Base-by-base conservation (phyloP, 2,329 filamentous ascomycete genomes). In the Cladosporium oxysporum region DNA sequence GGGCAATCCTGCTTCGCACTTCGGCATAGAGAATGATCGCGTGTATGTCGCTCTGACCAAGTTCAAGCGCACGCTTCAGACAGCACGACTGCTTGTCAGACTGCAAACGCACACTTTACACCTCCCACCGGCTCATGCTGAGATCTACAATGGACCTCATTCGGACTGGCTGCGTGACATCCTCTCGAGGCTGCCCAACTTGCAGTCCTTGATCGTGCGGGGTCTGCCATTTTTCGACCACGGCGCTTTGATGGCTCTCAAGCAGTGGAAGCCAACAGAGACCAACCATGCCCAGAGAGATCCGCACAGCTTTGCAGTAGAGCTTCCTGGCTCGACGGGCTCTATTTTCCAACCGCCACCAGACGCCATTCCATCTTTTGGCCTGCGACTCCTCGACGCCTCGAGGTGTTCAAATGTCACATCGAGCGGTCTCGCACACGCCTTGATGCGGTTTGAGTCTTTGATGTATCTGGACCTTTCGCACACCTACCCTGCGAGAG, bases 1-100 rank as follows among this genome's bases (percentile, higher is more conserved):
- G 87, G 86, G 86, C 18, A 84, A 85, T 71, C 87, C 87, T 23
- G 85, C 86, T 0, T 87, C 85, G 10, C 86, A 88, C 74, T 88
- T 88, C 72, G 85, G 84, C 33, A 80, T 80, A 2, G 82, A 87
- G 61, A 85, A 88, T 71, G 86, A 88, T 71, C 83, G 82, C 10
- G 85, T 88, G 33, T 88, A 88, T 71, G 85, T 87, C 60, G 85
- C 85, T 23, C 76, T 88, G 66, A 87, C 85, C 8, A 81, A 83
- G 37, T 88, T 89, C 76, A 84, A 84, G 72, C 81, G 84, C 61
- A 85, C 82, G 11, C 75, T 88, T 28, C 83, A 81, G 62, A 83
- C 82, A 73, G 84, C 84, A 5, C 79, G 87, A 55, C 75, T 80
- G 26, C 78, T 79, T 66, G 83, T 87, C 31, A 78, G 86, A 62